phyloP scores from a whole-genome alignment of 257 asterid genomes.

The Eustoma russellianum region DNA sequence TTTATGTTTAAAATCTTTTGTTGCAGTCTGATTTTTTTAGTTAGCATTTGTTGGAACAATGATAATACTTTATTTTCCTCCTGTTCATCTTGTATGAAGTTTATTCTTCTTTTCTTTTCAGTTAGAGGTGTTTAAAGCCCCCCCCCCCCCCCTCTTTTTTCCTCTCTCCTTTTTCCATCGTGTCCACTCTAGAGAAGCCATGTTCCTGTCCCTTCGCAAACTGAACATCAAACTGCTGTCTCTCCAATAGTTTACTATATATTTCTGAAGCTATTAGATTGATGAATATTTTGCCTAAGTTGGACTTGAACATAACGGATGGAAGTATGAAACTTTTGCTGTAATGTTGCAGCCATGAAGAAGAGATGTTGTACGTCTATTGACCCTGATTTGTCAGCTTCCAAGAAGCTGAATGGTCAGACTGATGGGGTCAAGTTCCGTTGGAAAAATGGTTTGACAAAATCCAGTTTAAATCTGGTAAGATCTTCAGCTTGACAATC shows the following conservation, averaged over 20 bases:
- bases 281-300: background rate
- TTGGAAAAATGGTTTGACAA: slow-evolving; percentile 27
- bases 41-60: background rate
- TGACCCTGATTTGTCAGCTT: slow-evolving; percentile 22
- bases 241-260: too few species aligned
- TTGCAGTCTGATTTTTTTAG: too few species aligned
- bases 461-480: slow-evolving; percentile 50
- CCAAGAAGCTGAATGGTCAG: slow-evolving; percentile 28
- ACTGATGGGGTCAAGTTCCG: slow-evolving; percentile 24
- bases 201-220: too few species aligned
- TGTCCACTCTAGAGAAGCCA: too few species aligned
- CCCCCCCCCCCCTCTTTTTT: too few species aligned
- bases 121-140: slow-evolving; percentile 9
- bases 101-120: slow-evolving; percentile 6
- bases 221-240: too few species aligned
- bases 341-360: slow-evolving; percentile 39
- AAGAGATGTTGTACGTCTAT: slow-evolving; percentile 43
- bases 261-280: too few species aligned
- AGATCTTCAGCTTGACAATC: slow-evolving; percentile 4
- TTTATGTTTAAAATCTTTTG: slow-evolving; percentile 3
- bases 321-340: background rate
- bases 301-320: background rate
- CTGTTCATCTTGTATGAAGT: slow-evolving; percentile 7
- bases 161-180: too few species aligned
- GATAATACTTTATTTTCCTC: background rate